These are phyloP conservation scores for Colletotrichum sp. DNA, from an alignment of 2,329 filamentous ascomycete genomes.

Conservation along the genomic window DNA sequence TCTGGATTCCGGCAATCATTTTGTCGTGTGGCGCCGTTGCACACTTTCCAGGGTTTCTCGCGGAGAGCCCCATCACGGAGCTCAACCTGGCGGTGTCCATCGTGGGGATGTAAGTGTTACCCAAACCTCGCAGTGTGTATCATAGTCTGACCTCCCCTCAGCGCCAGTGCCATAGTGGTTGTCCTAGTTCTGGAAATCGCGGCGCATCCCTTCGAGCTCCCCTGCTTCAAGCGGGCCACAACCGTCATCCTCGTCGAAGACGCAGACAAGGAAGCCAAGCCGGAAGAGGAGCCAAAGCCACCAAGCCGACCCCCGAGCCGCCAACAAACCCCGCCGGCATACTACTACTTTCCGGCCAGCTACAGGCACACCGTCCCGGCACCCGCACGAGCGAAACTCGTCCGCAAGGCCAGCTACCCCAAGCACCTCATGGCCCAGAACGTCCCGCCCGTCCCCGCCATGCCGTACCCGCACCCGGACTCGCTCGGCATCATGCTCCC, in stretches of 20 bases:
- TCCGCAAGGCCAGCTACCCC: slow-evolving; percentile 13
- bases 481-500: slow-evolving; percentile 16
- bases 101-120: slow-evolving; percentile 25
- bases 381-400: neutral
- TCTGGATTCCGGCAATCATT: slow-evolving; percentile 32
- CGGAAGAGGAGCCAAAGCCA: slow-evolving; percentile 7
- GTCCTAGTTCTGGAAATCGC: slow-evolving; percentile 25
- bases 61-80: slow-evolving; percentile 23
- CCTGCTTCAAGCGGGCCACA: slow-evolving; percentile 18
- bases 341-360: slow-evolving; percentile 15
- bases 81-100: slow-evolving; percentile 28
- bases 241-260: slow-evolving; percentile 5
- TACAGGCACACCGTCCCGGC: slow-evolving; percentile 11
- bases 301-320: slow-evolving; percentile 1
- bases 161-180: slow-evolving; percentile 10
- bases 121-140: neutral
- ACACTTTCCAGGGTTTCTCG: slow-evolving; percentile 21
- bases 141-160: neutral
- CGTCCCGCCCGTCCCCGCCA: neutral
- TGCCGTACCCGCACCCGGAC: slow-evolving; percentile 16
- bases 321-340: slow-evolving; percentile 4
- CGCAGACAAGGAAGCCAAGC: slow-evolving; percentile 18
- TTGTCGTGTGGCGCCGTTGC: slow-evolving; percentile 28
- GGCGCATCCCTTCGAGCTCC: slow-evolving; percentile 26
- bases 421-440: neutral